Evolutionary conservation across 1,139 yeast genomes (phyloP).

Genomic region (Diutina ranongensis): DNA sequence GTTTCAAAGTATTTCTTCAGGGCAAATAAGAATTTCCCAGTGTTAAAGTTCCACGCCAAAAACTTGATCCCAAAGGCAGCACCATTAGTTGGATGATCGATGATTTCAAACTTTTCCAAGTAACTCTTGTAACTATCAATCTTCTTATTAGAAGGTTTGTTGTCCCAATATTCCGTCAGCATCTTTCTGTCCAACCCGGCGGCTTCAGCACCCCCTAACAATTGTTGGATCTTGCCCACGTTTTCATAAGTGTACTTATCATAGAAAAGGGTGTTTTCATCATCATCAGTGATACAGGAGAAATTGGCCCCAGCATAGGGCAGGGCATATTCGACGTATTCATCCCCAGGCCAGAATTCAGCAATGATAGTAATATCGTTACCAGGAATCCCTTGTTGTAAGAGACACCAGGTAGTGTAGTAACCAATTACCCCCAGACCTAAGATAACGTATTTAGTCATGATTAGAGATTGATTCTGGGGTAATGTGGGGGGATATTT

Average conservation of each 20-base stretch:
- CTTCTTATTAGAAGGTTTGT: slow-evolving; percentile 29
- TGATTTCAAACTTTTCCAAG: slow-evolving; percentile 25
- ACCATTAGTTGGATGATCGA: slow-evolving; percentile 7
- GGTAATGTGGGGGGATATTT: neutral
- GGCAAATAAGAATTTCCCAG: slow-evolving; percentile 44
- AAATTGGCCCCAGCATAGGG: slow-evolving; percentile 79
- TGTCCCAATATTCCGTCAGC: slow-evolving; percentile 47
- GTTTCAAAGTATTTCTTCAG: slow-evolving; percentile 28
- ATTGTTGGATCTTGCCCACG: slow-evolving; percentile 28
- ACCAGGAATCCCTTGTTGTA: slow-evolving; percentile 34
- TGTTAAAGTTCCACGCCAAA: slow-evolving; percentile 55
- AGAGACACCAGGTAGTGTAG: slow-evolving; percentile 45
- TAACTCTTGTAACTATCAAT: slow-evolving; percentile 33
- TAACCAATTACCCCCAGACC: slow-evolving; percentile 64
- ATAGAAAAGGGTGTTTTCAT: slow-evolving; percentile 34
- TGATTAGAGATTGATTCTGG: slow-evolving; percentile 8
- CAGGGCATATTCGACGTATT: slow-evolving; percentile 55
- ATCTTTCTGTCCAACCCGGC: slow-evolving; percentile 43
- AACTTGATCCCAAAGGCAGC: slow-evolving; percentile 22
- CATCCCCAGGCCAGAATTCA: slow-evolving; percentile 63
- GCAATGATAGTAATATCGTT: slow-evolving; percentile 47
- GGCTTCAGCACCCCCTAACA: slow-evolving; percentile 37
- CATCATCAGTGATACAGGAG: slow-evolving; percentile 53
- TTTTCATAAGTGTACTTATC: slow-evolving; percentile 47
- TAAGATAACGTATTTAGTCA: slow-evolving; percentile 21